Percentiles rank a stretch among this genome's conserved stretches.
Conservation (phyloP, 345 rosid genomes). For the thale cress (Arabidopsis thaliana) region TAIR10.1 NC_003075.7:9198001-9198500, state of each 20-base stretch:
- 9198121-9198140: conserved; percentile 86
- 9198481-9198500: conserved; percentile 68
- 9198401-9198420: conserved; percentile 91
- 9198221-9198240: conserved; percentile 93
- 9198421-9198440: conserved; percentile 96
- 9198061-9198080: conserved; percentile 93
- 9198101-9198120: conserved; percentile 96
- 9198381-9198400: conserved; percentile 98
- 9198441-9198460: conserved; percentile 84
- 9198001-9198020: conserved; percentile 71
- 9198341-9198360: conserved; percentile 89
- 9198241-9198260: conserved; percentile 80
- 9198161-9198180: conserved; percentile 85
- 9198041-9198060: conserved; percentile 93
- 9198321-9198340: conserved; percentile 65
- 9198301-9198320: conserved; percentile 59
- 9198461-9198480: conserved; percentile 71
- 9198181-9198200: conserved; percentile 96
- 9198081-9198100: conserved; percentile 86
- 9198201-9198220: conserved; percentile 98
- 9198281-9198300: conserved; percentile 87
- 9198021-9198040: conserved; percentile 85
- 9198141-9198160: conserved; percentile 83
- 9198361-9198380: conserved; percentile 75
- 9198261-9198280: conserved; percentile 98